phyloP scores from a whole-genome alignment of 441 rosid genomes.

The Melianthus villosus region DNA sequence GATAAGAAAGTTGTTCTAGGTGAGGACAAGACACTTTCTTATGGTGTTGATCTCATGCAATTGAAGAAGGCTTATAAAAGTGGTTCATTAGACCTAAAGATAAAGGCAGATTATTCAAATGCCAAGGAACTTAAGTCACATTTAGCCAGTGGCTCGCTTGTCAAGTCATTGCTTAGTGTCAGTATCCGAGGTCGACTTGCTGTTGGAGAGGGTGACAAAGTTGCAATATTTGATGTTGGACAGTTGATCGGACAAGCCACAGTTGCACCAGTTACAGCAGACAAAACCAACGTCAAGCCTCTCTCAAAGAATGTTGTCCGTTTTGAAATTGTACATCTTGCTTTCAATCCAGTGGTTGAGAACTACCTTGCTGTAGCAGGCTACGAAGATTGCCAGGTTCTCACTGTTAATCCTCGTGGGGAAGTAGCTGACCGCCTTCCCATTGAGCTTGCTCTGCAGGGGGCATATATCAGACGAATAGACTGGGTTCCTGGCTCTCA shows the following conservation, averaged over 20 bases:
- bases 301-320: conserved; percentile 93
- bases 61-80: conserved; percentile 95
- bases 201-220: conserved; percentile 99
- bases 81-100: conserved; percentile 93
- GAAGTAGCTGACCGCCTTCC: conserved; percentile 98
- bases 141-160: conserved; percentile 81
- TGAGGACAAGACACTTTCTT: conserved; percentile 68
- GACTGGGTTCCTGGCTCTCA: conserved; percentile 99
- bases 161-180: conserved; percentile 93
- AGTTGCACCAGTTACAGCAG: conserved; percentile 83
- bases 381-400: conserved; percentile 97
- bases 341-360: conserved; percentile 71
- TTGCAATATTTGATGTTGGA: conserved; percentile 92
- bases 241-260: conserved; percentile 94
- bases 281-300: conserved; percentile 94
- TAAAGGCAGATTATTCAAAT: conserved; percentile 95
- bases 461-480: conserved; percentile 76
- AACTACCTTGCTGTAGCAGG: conserved; percentile 98
- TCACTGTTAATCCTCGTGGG: conserved; percentile 88
- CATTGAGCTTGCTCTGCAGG: conserved; percentile 94
- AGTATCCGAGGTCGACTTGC: conserved; percentile 96
- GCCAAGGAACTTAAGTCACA: conserved; percentile 93
- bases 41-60: conserved; percentile 76
- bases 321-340: conserved; percentile 93
- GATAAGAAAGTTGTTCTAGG: conserved; percentile 65